Evolutionary conservation across 306 rosid genomes (phyloP), one percentile per base, ranked within the genome.

Genomic region (Dryas alaskensis): DNA sequence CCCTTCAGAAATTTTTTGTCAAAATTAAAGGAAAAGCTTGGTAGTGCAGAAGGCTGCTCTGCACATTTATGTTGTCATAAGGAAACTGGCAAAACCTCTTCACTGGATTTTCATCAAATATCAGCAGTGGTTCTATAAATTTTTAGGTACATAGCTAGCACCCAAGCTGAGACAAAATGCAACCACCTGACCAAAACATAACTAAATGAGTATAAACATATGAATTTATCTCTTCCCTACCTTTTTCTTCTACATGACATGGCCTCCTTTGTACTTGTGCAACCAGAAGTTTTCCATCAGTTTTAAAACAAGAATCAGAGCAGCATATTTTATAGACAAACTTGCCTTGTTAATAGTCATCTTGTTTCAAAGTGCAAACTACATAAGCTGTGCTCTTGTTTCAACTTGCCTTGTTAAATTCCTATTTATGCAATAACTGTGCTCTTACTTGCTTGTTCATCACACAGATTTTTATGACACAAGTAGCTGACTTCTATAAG

Each of bases 1-100:
- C 53, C 27, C n/a, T 61, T 37, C 25, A 47, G 46, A 66, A 22
- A 59, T 7, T n/a, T 31, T 5, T 14, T 58, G 16, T 4, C 49
- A 43, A 45, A 53, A 14, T 52, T 42, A 31, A 44, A 52, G 12
- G 37, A 8, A 25, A 5, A 58, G 10, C 9, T 49, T 31, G 27
- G 45, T 22, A 48, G 58, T 27, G 37, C 72, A 48, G 72, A 40
- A 54, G 54, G 58, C 22, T 27, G 45, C 72, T 12, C 39, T 67
- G 27, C 22, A 14, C 58, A 48, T 67, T 7, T 13, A 48, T 6
- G 8, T 48, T 11, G 31, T 67, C 59, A 54, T 54, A 54, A n/a
- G 4, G 4, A 54, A 17, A 17, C 11, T 19, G 17, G 17, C 60
- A 54, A 54, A 54, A 54, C 60, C 60, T 54, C 60, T 19, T 54